Evolutionary conservation across 1,284 basidiomycete genomes (phyloP), one percentile per base, ranked within the genome.

Genomic region (Fomitopsis pinicola): DNA sequence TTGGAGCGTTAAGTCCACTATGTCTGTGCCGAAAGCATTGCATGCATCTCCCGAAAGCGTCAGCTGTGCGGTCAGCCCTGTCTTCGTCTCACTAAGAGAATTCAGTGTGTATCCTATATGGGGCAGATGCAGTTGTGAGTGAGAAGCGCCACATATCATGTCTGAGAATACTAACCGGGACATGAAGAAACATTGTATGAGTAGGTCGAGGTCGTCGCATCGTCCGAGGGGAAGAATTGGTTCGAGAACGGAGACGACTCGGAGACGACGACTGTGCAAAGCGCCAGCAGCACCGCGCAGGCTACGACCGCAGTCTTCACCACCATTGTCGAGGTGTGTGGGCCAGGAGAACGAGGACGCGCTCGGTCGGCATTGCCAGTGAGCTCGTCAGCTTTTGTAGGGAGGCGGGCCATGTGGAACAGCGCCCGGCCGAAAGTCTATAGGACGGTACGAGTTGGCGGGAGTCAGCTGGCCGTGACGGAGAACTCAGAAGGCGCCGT

Each of bases 1-100:
- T 65, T 86, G 72, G 14, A 94, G 77, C 5, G 82, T 87, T 48
- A 93, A 80, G 62, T 85, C 76, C 2, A 72, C 40, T 45, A 92
- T 78, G 68, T 94, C 91, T 12, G 73, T 77, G 15, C 90, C 89
- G 67, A 90, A 94, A 12, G 86, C 89, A 65, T 91, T 81, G 72
- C 92, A 94, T 2, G 83, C 76, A 15, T 73, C 57, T 2, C 89
- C 89, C 2, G 82, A 80, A 6, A 93, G 78, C 33, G 70, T 71
- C 12, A 92, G 76, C 6, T 78, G 72, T 30, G 87, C 89, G 5
- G 76, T 82, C 36, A 91, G 72, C 10, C 88, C 88, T 17, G 69
- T 73, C 10, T 67, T 64, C 3, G 75, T 81, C 62, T 85, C 77
- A 17, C 73, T 63, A 36, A 89, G 63, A 10, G 76, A 77, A 22